Conservation (phyloP, 2,329 filamentous ascomycete species). For the Trichoderma harzianum region DNA sequence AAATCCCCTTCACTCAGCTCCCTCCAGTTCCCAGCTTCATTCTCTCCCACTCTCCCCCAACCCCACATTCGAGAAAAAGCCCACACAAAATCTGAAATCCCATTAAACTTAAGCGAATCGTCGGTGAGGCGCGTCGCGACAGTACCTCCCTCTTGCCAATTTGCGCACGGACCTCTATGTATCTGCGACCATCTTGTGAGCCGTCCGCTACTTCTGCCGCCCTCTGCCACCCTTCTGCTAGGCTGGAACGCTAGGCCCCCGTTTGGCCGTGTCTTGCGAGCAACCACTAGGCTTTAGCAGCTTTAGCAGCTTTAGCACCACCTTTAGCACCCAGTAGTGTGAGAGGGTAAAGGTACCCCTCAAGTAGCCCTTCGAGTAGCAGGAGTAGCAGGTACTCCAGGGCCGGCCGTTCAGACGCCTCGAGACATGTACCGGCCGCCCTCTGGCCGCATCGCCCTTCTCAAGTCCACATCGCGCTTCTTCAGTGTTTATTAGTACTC, state of each 20-base stretch:
- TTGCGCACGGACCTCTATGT: neutral
- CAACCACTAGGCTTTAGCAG: neutral
- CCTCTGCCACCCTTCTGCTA: neutral
- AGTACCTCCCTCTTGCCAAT: neutral
- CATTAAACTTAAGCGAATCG: neutral
- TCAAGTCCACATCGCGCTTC: slow-evolving; percentile 9
- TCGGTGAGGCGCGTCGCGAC: slow-evolving; percentile 1
- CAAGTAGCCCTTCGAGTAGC: neutral
- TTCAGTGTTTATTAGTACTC: slow-evolving; percentile 14
- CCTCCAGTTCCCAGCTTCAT: slow-evolving; percentile 1
- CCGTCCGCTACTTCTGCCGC: neutral
- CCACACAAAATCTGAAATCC: neutral
- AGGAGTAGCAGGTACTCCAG: neutral
- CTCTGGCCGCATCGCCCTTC: neutral
- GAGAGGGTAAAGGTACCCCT: neutral
- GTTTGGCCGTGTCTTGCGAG: neutral
- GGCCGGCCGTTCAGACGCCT: neutral
- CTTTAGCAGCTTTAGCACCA: neutral
- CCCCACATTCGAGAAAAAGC: neutral
- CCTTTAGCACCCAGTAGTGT: neutral
- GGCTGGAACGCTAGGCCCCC: neutral
- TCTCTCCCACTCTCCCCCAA: neutral
- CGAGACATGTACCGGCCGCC: slow-evolving; percentile 2
- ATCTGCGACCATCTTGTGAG: neutral
- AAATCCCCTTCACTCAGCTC: slow-evolving; percentile 1